These are phyloP conservation scores for Populus euphratica DNA, from an alignment of 345 rosid species.

Conservation along the genomic window DNA sequence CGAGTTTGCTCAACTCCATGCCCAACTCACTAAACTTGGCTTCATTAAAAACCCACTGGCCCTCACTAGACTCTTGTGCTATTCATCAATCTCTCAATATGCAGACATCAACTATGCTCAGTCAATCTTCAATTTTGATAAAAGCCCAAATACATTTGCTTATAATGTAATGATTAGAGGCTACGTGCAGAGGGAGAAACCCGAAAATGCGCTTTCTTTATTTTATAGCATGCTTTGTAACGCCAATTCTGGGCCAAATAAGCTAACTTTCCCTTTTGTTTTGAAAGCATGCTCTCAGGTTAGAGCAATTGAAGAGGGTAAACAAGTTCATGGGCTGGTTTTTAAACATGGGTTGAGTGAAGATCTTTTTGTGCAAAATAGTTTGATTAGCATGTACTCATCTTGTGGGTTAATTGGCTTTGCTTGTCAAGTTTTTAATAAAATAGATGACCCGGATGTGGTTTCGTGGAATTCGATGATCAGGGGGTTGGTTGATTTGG, in stretches of 20 bases:
- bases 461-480: constrained; percentile 15
- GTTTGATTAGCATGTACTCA: constrained; percentile 11
- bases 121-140: constrained; percentile 14
- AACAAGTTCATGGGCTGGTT: constrained; percentile 18
- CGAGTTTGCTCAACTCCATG: constrained; percentile 13
- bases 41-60: neutral
- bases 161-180: constrained; percentile 18
- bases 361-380: constrained; percentile 16
- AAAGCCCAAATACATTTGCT: constrained; percentile 14
- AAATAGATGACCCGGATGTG: constrained; percentile 7
- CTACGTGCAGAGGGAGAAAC: constrained; percentile 10
- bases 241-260: constrained; percentile 9
- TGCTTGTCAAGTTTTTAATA: constrained; percentile 10
- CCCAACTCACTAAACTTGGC: constrained; percentile 12
- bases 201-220: constrained; percentile 12
- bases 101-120: constrained; percentile 9
- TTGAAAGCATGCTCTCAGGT: constrained; percentile 15
- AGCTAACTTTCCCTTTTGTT: constrained; percentile 13
- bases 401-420: constrained; percentile 4
- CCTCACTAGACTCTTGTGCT: constrained; percentile 16
- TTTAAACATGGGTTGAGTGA: constrained; percentile 17
- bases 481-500: constrained; percentile 8
- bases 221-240: constrained; percentile 9
- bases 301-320: constrained; percentile 7
- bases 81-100: constrained; percentile 13